Conservation (phyloP, 2,329 filamentous ascomycete species). For the Trichoderma koningiopsis region DNA sequence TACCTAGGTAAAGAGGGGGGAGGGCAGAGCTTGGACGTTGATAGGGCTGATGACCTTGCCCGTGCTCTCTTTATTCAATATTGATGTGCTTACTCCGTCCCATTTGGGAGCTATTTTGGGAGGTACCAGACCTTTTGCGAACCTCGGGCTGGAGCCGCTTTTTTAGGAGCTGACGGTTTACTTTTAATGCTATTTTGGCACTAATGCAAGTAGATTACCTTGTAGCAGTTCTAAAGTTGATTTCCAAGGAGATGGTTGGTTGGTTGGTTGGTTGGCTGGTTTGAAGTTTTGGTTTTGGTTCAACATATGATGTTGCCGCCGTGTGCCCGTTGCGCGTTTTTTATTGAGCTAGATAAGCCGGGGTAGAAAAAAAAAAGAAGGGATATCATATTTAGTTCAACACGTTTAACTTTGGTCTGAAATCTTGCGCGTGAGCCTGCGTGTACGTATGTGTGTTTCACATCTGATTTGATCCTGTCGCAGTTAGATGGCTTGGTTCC, state of each 20-base stretch:
- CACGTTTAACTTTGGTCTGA: not conserved
- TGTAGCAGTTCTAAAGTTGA: not conserved
- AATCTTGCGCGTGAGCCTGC: not conserved
- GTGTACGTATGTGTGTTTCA: conserved; percentile 5
- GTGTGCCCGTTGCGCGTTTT: not conserved
- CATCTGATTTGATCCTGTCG: conserved; percentile 13
- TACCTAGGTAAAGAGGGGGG: not conserved
- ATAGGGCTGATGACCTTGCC: conserved; percentile 12
- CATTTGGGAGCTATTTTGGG: not conserved
- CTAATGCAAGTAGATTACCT: not conserved
- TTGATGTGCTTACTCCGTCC: conserved; percentile 1
- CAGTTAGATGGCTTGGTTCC: conserved; percentile 12
- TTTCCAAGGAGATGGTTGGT: not conserved
- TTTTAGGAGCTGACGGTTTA: conserved; percentile 20
- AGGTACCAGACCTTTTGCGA: not conserved
- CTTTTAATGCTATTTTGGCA: not conserved
- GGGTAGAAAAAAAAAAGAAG: not conserved
- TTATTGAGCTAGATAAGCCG: not conserved
- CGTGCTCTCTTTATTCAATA: not conserved
- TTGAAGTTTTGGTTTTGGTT: not conserved
- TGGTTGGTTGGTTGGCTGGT: not conserved
- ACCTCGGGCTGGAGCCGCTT: not conserved
- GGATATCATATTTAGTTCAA: not conserved
- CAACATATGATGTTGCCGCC: not conserved
- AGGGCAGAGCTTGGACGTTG: not conserved